Evolutionary conservation across 306 rosid species (phyloP).

Genomic region (Gleditsia sinensis): DNA sequence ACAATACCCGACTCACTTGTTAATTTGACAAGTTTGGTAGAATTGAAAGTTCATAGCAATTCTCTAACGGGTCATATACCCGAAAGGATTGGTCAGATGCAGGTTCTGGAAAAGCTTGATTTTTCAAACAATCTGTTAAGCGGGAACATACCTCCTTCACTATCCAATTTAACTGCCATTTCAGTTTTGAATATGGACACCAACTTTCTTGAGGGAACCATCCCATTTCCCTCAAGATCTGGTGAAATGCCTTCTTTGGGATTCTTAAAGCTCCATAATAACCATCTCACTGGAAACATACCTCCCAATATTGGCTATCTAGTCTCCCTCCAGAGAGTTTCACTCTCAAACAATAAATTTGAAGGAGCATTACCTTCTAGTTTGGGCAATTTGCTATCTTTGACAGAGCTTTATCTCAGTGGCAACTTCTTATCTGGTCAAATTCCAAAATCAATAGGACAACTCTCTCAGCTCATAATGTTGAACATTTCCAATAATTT

Average conservation of each 20-base stretch:
- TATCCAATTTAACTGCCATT: conserved; percentile 54
- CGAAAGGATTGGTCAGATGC: conserved; percentile 46
- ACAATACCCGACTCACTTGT: conserved; percentile 47
- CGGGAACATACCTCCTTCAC: conserved; percentile 55
- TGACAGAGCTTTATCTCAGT: conserved; percentile 52
- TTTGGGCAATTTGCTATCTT: conserved; percentile 51
- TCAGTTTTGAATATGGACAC: conserved; percentile 49
- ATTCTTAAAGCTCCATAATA: conserved; percentile 55
- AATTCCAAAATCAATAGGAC: conserved; percentile 59
- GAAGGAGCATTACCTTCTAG: conserved; percentile 62
- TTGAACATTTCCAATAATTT: conserved; percentile 47
- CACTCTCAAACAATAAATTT: conserved; percentile 55
- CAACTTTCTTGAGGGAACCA: conserved; percentile 58
- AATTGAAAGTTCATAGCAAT: conserved; percentile 55
- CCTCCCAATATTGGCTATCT: conserved; percentile 50
- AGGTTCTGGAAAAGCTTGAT: conserved; percentile 53
- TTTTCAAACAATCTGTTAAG: conserved; percentile 59
- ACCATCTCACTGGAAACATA: conserved; percentile 51
- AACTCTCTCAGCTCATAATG: conserved; percentile 54
- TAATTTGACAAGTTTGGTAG: conserved; percentile 50
- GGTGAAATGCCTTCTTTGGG: conserved; percentile 50
- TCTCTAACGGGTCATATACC: conserved; percentile 51
- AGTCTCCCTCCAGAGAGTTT: conserved; percentile 53
- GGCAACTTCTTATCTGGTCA: conserved; percentile 55
- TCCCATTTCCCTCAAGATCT: conserved; percentile 58